Percentiles rank a stretch among this genome's conserved stretches.
These are phyloP conservation scores for Gossypium anomalum DNA, from an alignment of 345 rosid genomes.

Conservation along the genomic window DNA sequence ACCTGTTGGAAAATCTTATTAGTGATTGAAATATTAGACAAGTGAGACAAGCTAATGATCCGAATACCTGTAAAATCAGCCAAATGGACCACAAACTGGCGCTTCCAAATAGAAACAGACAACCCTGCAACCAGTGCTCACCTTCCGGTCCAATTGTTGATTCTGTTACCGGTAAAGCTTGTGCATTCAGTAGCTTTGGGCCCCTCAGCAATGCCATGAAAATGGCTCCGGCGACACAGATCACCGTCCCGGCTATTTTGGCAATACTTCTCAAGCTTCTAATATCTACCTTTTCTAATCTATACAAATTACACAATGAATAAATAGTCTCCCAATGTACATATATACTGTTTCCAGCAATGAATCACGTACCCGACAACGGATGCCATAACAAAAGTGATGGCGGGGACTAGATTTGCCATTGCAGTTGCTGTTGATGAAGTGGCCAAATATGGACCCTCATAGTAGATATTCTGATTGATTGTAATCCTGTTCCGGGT, in stretches of 20 bases:
- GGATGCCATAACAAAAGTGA: slow-evolving; percentile 40
- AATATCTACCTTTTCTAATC: slow-evolving; percentile 56
- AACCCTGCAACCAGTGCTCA: slow-evolving; percentile 58
- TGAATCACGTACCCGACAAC: slow-evolving; percentile 25
- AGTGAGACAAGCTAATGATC: background rate
- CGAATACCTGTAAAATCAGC: slow-evolving; percentile 66
- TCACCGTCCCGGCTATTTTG: slow-evolving; percentile 54
- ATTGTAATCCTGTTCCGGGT: slow-evolving; percentile 25
- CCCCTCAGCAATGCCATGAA: slow-evolving; percentile 68
- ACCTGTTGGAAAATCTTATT: slow-evolving; percentile 34
- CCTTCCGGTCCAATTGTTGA: slow-evolving; percentile 21
- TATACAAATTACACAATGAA: slow-evolving; percentile 14
- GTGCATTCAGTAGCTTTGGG: slow-evolving; percentile 56
- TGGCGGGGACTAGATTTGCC: slow-evolving; percentile 33
- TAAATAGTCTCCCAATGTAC: background rate
- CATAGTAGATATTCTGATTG: slow-evolving; percentile 36
- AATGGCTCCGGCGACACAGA: slow-evolving; percentile 48
- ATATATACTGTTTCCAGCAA: no score
- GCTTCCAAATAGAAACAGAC: slow-evolving; percentile 52
- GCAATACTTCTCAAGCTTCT: slow-evolving; percentile 52
- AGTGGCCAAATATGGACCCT: slow-evolving; percentile 37
- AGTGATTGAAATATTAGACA: background rate
- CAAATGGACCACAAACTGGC: slow-evolving; percentile 66
- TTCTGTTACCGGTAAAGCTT: slow-evolving; percentile 12
- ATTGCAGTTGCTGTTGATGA: slow-evolving; percentile 33